Evolutionary conservation across 148 eudicot species (phyloP).

Genomic region (Limonium bicolor): DNA sequence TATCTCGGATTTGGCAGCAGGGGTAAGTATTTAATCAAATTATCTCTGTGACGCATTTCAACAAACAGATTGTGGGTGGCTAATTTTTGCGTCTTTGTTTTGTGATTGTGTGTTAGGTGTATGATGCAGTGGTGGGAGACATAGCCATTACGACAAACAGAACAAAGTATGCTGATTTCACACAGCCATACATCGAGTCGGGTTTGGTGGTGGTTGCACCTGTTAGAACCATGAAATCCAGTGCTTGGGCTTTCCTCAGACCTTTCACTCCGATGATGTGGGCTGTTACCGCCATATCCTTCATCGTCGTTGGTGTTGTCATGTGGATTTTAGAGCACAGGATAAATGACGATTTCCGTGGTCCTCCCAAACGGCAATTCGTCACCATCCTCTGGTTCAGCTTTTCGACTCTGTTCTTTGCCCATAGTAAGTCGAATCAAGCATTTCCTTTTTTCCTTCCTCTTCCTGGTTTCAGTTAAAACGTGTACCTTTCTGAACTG

Average conservation of each 20-base stretch:
- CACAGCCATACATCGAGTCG: conserved; percentile 50
- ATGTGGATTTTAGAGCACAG: conserved; percentile 66
- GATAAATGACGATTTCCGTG: conserved; percentile 57
- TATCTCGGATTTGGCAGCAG: conserved; percentile 22
- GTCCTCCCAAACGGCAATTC: conserved; percentile 48
- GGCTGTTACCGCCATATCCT: conserved; percentile 31
- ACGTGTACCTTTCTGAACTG: too few relatives aligned
- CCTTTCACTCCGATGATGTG: conserved; percentile 55
- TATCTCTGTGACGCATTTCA: too few relatives aligned
- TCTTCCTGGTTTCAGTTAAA: too few relatives aligned
- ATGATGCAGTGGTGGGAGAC: conserved; percentile 58
- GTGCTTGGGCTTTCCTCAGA: conserved; percentile 50
- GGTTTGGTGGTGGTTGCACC: conserved; percentile 63
- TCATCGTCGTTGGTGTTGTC: conserved; percentile 41
- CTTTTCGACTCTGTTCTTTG: conserved; percentile 55
- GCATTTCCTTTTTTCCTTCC: too few relatives aligned
- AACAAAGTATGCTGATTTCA: conserved; percentile 44
- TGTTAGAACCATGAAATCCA: conserved; percentile 16
- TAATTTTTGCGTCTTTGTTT: too few relatives aligned
- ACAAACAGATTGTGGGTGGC: too few relatives aligned
- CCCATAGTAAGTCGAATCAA: conserved; percentile 51
- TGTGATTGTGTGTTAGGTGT: too few relatives aligned
- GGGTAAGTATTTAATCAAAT: conserved; percentile 29
- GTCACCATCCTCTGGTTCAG: conserved; percentile 65
- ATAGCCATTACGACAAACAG: conserved; percentile 47